phyloP scores from a whole-genome alignment of 1,139 yeast genomes.

The Taphrina betulina region DNA sequence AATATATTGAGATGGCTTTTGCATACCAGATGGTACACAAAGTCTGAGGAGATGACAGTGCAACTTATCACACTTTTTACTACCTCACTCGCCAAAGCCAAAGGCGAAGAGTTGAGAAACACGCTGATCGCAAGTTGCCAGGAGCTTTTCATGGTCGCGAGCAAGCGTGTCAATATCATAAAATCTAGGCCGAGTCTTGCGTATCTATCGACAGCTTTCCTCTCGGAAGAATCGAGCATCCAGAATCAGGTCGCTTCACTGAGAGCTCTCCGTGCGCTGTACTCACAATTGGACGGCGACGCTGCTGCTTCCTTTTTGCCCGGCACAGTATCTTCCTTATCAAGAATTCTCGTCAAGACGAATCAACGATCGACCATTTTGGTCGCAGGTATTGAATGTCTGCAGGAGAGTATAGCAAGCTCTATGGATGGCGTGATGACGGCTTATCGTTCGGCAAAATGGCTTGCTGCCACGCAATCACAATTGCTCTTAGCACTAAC shows the following conservation, averaged over 20 bases:
- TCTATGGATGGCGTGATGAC: neutral
- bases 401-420: neutral
- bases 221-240: neutral
- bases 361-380: conserved; percentile 3
- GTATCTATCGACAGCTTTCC: conserved; percentile 1
- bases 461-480: conserved; percentile 17
- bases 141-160: conserved; percentile 12
- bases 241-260: neutral
- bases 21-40: conserved; percentile 11
- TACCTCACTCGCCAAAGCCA: conserved; percentile 13
- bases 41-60: conserved; percentile 7
- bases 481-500: conserved; percentile 23
- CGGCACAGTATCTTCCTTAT: conserved; percentile 19
- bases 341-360: conserved; percentile 1
- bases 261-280: neutral
- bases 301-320: conserved; percentile 23
- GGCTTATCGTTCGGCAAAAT: conserved; percentile 8
- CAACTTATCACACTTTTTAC: conserved; percentile 20
- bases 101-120: conserved; percentile 7
- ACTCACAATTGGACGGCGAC: conserved; percentile 5
- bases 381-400: neutral
- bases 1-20: conserved; percentile 15
- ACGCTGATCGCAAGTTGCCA: neutral
- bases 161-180: neutral
- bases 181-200: conserved; percentile 24